Evolutionary conservation across 2,329 filamentous ascomycete genomes (phyloP).

Genomic region (Colletotrichum graminicola): DNA sequence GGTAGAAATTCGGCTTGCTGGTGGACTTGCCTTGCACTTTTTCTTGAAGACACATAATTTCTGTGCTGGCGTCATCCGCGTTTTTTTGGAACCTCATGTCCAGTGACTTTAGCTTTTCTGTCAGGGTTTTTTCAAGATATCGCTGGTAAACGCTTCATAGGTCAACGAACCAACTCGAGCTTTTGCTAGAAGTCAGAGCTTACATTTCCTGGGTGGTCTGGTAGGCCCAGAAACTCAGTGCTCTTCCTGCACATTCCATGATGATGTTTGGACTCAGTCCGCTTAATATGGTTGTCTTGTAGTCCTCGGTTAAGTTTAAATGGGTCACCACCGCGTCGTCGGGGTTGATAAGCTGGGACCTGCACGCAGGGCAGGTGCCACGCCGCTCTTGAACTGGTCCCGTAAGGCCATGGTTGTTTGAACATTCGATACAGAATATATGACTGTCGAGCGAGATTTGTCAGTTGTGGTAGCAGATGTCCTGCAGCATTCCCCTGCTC

Average conservation of each 20-base stretch:
- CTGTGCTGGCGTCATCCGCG: constrained; percentile 79
- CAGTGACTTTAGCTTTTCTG: constrained; percentile 76
- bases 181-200: constrained; percentile 44
- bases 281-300: constrained; percentile 87
- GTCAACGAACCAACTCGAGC: constrained; percentile 24
- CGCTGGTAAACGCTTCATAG: constrained; percentile 79
- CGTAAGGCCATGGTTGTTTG: constrained; percentile 73
- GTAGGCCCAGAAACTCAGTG: constrained; percentile 87
- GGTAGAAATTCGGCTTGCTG: not conserved
- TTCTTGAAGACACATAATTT: constrained; percentile 75
- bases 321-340: constrained; percentile 81
- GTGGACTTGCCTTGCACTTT: constrained; percentile 70
- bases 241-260: constrained; percentile 87
- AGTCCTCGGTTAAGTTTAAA: constrained; percentile 86
- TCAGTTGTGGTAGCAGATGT: not conserved
- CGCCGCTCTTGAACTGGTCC: constrained; percentile 64
- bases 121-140: constrained; percentile 76
- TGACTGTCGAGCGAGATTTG: constrained; percentile 58
- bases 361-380: constrained; percentile 80
- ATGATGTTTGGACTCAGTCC: constrained; percentile 84
- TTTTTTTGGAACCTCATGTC: constrained; percentile 78
- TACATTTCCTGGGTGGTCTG: constrained; percentile 88
- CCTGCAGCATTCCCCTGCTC: not conserved
- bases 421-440: constrained; percentile 85
- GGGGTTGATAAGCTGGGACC: constrained; percentile 73